phyloP scores from a whole-genome alignment of 345 rosid species.

The Excoecaria cochinchinensis region DNA sequence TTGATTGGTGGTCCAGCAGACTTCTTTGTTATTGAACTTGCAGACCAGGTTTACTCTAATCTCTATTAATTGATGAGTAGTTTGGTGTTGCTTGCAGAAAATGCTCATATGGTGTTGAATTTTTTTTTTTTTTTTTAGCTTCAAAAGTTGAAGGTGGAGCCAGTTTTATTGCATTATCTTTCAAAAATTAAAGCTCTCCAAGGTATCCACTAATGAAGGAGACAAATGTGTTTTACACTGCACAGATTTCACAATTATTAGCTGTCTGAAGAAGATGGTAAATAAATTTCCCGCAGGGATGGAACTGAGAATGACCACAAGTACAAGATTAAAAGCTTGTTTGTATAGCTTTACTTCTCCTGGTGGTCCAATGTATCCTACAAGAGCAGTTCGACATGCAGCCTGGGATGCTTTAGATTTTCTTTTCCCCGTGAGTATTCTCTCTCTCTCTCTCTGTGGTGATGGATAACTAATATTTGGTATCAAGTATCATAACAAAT shows the following conservation, averaged over 20 bases:
- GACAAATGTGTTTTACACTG: neutral
- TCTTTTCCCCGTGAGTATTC: slow-evolving; percentile 84
- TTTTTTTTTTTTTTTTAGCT: slow-evolving; percentile 48
- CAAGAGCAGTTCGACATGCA: slow-evolving; percentile 98
- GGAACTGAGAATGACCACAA: slow-evolving; percentile 94
- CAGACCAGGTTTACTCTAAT: slow-evolving; percentile 73
- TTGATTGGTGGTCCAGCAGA: slow-evolving; percentile 87
- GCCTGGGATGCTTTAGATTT: slow-evolving; percentile 95
- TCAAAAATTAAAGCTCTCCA: slow-evolving; percentile 78
- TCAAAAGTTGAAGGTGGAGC: slow-evolving; percentile 97
- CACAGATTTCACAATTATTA: neutral
- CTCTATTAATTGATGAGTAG: neutral
- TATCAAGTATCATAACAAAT: neutral
- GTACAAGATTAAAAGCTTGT: slow-evolving; percentile 90
- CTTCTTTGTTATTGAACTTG: slow-evolving; percentile 82
- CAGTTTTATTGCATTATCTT: slow-evolving; percentile 85
- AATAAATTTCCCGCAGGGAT: slow-evolving; percentile 50
- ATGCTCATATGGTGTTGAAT: neutral
- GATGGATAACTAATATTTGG: neutral
- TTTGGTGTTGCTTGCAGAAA: neutral
- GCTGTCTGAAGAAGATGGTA: neutral
- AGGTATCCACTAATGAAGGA: slow-evolving; percentile 37
- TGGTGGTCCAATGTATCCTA: slow-evolving; percentile 98
- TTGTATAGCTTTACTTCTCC: slow-evolving; percentile 96
- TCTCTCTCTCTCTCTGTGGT: neutral